Conservation (phyloP, 768 basidiomycete species). For the Neoboletus magnificus region DNA sequence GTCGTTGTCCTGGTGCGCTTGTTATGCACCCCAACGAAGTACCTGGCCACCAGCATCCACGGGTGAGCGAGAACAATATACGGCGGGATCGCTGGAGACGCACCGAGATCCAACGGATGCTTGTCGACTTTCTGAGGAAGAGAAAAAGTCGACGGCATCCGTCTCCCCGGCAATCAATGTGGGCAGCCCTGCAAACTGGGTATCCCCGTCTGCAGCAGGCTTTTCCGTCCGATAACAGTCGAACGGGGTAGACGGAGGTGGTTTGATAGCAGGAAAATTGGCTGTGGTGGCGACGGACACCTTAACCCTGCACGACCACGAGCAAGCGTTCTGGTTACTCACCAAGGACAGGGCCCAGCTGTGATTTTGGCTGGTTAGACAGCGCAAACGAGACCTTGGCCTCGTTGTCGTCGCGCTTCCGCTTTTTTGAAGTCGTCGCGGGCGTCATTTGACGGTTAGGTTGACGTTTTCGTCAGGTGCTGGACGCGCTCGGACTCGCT, state of each 20-base stretch:
- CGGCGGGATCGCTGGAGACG: conserved; percentile 23
- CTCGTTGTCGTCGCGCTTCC: conserved; percentile 43
- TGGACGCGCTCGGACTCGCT: background rate
- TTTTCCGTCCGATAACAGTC: conserved; percentile 49
- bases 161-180: conserved; percentile 76
- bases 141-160: conserved; percentile 77
- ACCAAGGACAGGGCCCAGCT: conserved; percentile 54
- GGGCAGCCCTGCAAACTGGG: conserved; percentile 30
- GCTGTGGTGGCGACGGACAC: conserved; percentile 35
- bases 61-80: background rate
- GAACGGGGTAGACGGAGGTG: conserved; percentile 59
- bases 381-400: conserved; percentile 36
- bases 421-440: conserved; percentile 40
- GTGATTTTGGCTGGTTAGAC: conserved; percentile 33
- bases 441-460: conserved; percentile 20
- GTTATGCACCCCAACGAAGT: conserved; percentile 81
- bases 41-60: conserved; percentile 42
- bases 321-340: conserved; percentile 21
- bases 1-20: conserved; percentile 68
- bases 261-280: conserved; percentile 62
- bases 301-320: conserved; percentile 27
- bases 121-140: conserved; percentile 50
- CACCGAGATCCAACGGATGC: conserved; percentile 68
- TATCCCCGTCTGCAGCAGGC: conserved; percentile 23
- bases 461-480: conserved; percentile 13